Percentiles rank a stretch among this genome's conserved stretches.
Evolutionary conservation across 306 rosid genomes (phyloP).

Genomic region (Prunus salicina): DNA sequence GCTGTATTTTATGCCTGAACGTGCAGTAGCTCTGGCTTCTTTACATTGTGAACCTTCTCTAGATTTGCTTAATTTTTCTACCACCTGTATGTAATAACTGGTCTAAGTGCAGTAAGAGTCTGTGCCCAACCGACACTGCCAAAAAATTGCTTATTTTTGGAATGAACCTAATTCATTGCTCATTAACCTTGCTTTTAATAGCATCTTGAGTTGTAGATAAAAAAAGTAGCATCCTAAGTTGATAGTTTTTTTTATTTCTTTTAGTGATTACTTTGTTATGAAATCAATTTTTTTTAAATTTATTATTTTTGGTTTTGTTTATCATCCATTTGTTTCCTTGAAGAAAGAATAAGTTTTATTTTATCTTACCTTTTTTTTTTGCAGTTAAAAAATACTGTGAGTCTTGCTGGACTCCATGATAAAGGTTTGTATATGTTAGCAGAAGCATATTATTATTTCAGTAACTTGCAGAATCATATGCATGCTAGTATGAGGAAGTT

Average conservation of each 20-base stretch:
- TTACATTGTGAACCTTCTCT: background rate
- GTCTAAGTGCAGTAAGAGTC: background rate
- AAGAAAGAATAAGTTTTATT: conserved; percentile 15
- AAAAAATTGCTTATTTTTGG: background rate
- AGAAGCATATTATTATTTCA: conserved; percentile 16
- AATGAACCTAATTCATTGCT: background rate
- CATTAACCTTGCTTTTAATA: background rate
- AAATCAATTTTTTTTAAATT: background rate
- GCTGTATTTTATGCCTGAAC: background rate
- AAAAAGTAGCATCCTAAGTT: background rate
- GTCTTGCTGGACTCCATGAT: conserved; percentile 92
- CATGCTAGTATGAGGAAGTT: background rate
- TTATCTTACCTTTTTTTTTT: conserved; percentile 28
- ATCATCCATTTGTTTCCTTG: conserved; percentile 15
- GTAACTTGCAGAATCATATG: conserved; percentile 8
- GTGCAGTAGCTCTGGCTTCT: background rate
- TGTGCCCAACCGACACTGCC: background rate
- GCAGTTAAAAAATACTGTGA: conserved; percentile 62
- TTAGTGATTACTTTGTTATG: background rate
- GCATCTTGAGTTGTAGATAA: background rate
- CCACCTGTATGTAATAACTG: background rate
- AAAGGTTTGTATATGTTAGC: conserved; percentile 56
- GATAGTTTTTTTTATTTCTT: background rate
- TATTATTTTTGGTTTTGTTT: background rate
- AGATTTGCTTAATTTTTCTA: background rate